Conservation (phyloP, 108 stramenopile species). For the Skeletonema marinoi region DNA sequence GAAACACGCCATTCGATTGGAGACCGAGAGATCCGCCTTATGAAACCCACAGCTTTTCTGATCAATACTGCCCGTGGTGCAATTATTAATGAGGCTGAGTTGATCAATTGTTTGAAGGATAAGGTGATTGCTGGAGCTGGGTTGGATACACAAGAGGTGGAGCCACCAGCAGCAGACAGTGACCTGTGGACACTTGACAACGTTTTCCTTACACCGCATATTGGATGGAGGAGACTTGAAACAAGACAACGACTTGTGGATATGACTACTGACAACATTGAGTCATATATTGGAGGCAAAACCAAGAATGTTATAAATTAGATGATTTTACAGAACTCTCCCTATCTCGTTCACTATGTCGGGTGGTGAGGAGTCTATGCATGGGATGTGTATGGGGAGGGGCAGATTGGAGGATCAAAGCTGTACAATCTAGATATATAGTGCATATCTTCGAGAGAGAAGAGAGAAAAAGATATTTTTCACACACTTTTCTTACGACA, state of each 20-base stretch:
- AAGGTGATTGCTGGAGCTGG: slow-evolving; percentile 84
- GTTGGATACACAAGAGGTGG: slow-evolving; percentile 77
- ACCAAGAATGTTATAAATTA: slow-evolving; percentile 50
- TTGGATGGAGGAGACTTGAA: slow-evolving; percentile 90
- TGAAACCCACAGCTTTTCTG: slow-evolving; percentile 88
- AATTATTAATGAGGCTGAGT: slow-evolving; percentile 82
- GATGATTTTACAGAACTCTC: too few relatives aligned
- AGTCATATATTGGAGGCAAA: slow-evolving; percentile 50
- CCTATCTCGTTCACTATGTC: too few relatives aligned
- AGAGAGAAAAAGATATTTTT: too few relatives aligned
- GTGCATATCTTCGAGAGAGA: too few relatives aligned
- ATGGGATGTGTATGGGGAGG: too few relatives aligned
- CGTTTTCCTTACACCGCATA: slow-evolving; percentile 84
- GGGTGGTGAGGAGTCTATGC: too few relatives aligned
- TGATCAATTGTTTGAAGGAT: slow-evolving; percentile 72
- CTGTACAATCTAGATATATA: too few relatives aligned
- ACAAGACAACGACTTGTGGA: slow-evolving; percentile 88
- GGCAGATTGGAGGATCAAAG: too few relatives aligned
- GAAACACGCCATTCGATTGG: slow-evolving; percentile 85
- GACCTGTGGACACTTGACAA: slow-evolving; percentile 79
- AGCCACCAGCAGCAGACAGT: slow-evolving; percentile 64
- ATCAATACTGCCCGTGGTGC: slow-evolving; percentile 92
- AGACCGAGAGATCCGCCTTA: slow-evolving; percentile 61
- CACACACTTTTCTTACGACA: too few relatives aligned
- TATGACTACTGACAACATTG: slow-evolving; percentile 85